Conservation (phyloP, 148 eudicot species). For the Selenicereus undatus region DNA sequence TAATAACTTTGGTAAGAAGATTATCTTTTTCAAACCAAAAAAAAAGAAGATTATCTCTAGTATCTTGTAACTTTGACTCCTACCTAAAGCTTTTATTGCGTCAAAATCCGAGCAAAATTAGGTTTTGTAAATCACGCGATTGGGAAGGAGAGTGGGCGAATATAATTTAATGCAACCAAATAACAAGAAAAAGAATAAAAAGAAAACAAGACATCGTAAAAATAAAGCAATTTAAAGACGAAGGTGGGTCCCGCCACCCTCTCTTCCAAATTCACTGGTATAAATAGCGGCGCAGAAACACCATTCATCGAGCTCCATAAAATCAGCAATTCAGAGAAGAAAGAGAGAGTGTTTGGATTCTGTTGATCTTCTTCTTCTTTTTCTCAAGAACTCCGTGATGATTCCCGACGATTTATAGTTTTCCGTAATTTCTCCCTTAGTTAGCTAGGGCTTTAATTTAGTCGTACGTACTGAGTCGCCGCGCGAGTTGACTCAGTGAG, state of each 20-base stretch:
- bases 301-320: neutral
- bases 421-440: neutral
- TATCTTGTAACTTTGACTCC: too few relatives aligned
- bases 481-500: constrained; percentile 21
- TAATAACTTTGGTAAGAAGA: too few relatives aligned
- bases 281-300: neutral
- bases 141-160: neutral
- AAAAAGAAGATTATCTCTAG: too few relatives aligned
- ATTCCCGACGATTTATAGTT: neutral
- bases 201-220: neutral
- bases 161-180: neutral
- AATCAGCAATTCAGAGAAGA: neutral
- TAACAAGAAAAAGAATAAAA: neutral
- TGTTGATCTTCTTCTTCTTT: neutral
- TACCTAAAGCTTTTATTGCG: too few relatives aligned
- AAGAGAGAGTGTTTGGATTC: neutral
- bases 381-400: neutral
- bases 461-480: neutral
- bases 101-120: neutral
- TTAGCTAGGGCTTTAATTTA: neutral
- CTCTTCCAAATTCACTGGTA: neutral
- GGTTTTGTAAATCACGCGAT: neutral
- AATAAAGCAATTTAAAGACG: neutral
- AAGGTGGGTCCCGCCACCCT: neutral
- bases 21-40: too few relatives aligned